A percentile compares a stretch with the other conserved stretches of the same genome.
phyloP scores from a whole-genome alignment of 2,329 filamentous ascomycete species.

The Trichoderma koningii region DNA sequence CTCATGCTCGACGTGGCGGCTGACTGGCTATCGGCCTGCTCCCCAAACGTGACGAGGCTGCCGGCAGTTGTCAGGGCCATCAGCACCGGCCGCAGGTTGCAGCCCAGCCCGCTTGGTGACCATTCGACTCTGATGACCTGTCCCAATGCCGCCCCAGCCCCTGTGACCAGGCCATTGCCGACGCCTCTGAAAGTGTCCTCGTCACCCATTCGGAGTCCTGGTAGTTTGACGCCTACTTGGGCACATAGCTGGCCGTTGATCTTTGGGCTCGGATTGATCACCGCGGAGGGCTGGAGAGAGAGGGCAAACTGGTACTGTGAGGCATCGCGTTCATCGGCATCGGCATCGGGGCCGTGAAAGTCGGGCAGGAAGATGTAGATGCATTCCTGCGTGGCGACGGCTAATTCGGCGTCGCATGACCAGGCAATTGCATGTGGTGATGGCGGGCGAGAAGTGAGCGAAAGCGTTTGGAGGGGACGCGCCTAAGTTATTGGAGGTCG shows the following conservation, averaged over 20 bases:
- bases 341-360: slow-evolving; percentile 36
- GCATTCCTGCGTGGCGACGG: slow-evolving; percentile 58
- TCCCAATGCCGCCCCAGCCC: slow-evolving; percentile 53
- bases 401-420: slow-evolving; percentile 61
- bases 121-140: slow-evolving; percentile 57
- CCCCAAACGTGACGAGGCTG: slow-evolving; percentile 54
- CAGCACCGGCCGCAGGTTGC: slow-evolving; percentile 55
- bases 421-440: slow-evolving; percentile 50
- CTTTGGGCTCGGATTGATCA: slow-evolving; percentile 45
- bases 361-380: slow-evolving; percentile 55
- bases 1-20: slow-evolving; percentile 38
- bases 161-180: slow-evolving; percentile 50
- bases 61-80: slow-evolving; percentile 54
- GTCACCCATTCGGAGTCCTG: slow-evolving; percentile 32
- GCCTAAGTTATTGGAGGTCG: slow-evolving; percentile 37
- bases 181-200: slow-evolving; percentile 45
- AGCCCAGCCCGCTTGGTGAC: slow-evolving; percentile 61
- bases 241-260: slow-evolving; percentile 51
- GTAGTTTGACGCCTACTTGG: slow-evolving; percentile 42
- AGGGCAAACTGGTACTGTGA: slow-evolving; percentile 40
- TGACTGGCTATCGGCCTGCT: slow-evolving; percentile 42
- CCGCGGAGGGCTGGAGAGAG: slow-evolving; percentile 38
- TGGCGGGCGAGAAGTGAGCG: slow-evolving; percentile 48
- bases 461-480: slow-evolving; percentile 51
- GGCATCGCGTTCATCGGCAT: slow-evolving; percentile 34